Percentiles rank a stretch among this genome's conserved stretches.
Evolutionary conservation across 768 basidiomycete species (phyloP).

Genomic region (Amanita pseudoporphyria): DNA sequence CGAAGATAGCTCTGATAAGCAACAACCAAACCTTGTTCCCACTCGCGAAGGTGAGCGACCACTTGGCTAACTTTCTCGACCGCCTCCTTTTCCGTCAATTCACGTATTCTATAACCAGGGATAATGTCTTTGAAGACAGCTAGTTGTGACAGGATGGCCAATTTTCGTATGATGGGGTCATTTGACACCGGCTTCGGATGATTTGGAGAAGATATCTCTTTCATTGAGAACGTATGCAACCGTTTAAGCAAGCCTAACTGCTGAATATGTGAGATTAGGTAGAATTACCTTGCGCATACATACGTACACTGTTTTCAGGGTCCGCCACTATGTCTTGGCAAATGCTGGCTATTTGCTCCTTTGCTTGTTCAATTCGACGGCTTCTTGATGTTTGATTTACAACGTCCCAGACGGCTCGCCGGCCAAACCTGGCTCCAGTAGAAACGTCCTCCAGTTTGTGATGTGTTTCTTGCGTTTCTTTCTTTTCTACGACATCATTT

Average conservation of each 20-base stretch:
- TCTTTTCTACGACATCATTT: constrained; percentile 22
- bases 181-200: constrained; percentile 67
- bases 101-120: constrained; percentile 91
- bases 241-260: constrained; percentile 86
- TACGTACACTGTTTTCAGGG: constrained; percentile 86
- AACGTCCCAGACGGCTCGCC: constrained; percentile 66
- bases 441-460: constrained; percentile 55
- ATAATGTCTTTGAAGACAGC: constrained; percentile 95
- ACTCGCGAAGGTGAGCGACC: constrained; percentile 84
- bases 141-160: constrained; percentile 83
- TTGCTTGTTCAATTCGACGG: constrained; percentile 63
- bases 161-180: constrained; percentile 73
- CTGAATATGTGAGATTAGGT: neutral
- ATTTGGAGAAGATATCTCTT: constrained; percentile 59
- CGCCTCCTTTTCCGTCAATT: constrained; percentile 84
- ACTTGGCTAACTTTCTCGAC: constrained; percentile 91
- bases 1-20: constrained; percentile 88
- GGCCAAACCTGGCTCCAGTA: constrained; percentile 84
- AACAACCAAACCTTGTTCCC: constrained; percentile 86
- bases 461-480: constrained; percentile 16
- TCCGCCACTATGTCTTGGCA: constrained; percentile 93
- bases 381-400: constrained; percentile 57
- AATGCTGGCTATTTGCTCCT: constrained; percentile 88
- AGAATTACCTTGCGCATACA: neutral
- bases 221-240: constrained; percentile 79